Evolutionary conservation across 768 basidiomycete species (phyloP), one percentile per base, ranked within the genome.

Genomic region (Suillus hirtellus): DNA sequence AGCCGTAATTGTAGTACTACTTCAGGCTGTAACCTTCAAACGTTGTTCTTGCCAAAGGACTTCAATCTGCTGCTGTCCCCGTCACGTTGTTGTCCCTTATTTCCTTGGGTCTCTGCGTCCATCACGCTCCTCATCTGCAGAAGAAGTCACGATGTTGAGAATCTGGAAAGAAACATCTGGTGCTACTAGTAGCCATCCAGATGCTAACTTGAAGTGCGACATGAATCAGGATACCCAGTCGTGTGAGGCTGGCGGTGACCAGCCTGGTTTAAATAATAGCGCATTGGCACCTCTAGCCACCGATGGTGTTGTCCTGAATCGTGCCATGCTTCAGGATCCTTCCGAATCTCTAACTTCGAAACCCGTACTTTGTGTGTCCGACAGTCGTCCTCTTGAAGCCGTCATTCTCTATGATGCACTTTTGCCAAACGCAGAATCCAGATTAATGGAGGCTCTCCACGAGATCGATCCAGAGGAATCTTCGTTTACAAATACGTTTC

Each of bases 401-500:
- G 81, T 89, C 24, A 73, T 89, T 34, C 73, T 81, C 35, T 90
- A 88, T 64, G 84, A 85, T 47, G 63, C 76, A 21, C 66, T 75
- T 10, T 62, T 68, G n/a, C 65, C 72, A 34, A 66, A 69, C 8
- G 67, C 69, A 12, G 81, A 79, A 47, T 82, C 81, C 47, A 71
- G 71, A 43, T 73, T 89, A 43, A 77, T 80, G 59, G 80, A 81
- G 62, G 75, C 81, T 50, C 75, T 90, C 56, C 81, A 76, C 54
- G 74, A 75, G 55, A 69, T 85, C 17, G 80, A 85, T 71, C 75
- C 75, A 4, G 72, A 71, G 31, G 80, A 79, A 56, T 56, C 68
- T 7, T 64, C 79, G 37, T 79, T 80, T 63, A 73, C 66, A 50
- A 77, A 75, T 42, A 72, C 85, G 47, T 84, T 86, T 69, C 76